Base-by-base conservation (phyloP, 148 eudicot genomes). In the Pouteria glomerata region DNA sequence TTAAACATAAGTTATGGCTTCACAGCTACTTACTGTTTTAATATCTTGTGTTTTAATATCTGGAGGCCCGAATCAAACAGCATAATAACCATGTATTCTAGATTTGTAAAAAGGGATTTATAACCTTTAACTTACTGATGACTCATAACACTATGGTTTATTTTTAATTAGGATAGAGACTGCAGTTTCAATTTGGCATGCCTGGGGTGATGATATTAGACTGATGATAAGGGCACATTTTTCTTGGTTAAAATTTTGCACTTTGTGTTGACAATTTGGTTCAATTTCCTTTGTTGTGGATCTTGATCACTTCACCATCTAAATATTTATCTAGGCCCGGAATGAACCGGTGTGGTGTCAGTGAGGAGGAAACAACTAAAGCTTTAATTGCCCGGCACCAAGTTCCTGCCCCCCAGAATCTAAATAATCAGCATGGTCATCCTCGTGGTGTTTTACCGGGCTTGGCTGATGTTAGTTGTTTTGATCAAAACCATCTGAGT, bases 331-430 rank as follows among this genome's bases (percentile, higher is more conserved):
- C 30, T 75, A 95, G 98, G 88, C 96, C 96, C 82, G 96, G 87
- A 71, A 80, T 84, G 97, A 95, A 91, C 75, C 79, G 81, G 51
- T 95, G 98, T 75, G 79, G 83, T 66, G 52, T 87, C 63, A 85
- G 91, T 34, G 90, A 91, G 80, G 96, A 91, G 73, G 91, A 84
- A 78, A 79, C 93, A 18, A 85, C 88, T 55, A 81, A 74, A 81
- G 89, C 86, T 69, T 57, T 85, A 33, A 79, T 52, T 66, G 79
- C 80, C 45, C 85, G 66, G 57, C 75, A 81, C 79, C 86, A 85
- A 29, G 34, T 69, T 52, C 82, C 84, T 41, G 76, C 83, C 74
- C 57, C 69, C 27, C 78, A 75, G 64, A 75, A 57, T 71, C 78
- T 80, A 68, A 68, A 58, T 59, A 66, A 60, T 68, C 68, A 53